Percentiles rank a stretch among this genome's conserved stretches.
phyloP scores from a whole-genome alignment of 306 rosid species.

The Acacia confusa region DNA sequence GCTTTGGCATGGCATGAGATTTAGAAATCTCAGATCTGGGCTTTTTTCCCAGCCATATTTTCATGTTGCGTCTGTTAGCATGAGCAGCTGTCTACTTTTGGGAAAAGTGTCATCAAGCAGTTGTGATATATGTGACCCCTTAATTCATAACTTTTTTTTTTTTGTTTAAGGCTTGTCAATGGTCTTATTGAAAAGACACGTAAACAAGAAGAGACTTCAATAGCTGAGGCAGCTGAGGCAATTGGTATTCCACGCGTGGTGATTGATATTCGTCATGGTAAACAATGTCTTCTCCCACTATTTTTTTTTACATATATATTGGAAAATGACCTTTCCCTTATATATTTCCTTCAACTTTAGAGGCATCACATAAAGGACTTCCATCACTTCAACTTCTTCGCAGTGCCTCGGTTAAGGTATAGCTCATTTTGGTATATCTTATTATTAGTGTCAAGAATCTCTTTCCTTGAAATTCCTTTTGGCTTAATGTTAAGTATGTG shows the following conservation, averaged over 20 bases:
- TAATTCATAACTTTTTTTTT: constrained; percentile 12
- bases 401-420: constrained; percentile 67
- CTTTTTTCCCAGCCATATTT: neutral
- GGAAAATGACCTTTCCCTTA: constrained; percentile 3
- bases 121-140: neutral
- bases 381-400: constrained; percentile 79
- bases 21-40: neutral
- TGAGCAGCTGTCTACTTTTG: neutral
- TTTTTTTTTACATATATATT: neutral
- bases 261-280: constrained; percentile 94
- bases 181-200: constrained; percentile 87
- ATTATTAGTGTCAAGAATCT: neutral
- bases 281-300: constrained; percentile 18
- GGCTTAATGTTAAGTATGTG: neutral
- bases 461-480: constrained; percentile 11
- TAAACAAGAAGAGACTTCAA: constrained; percentile 60
- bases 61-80: neutral
- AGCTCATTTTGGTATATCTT: constrained; percentile 25
- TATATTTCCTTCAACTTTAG: constrained; percentile 41
- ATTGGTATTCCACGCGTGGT: constrained; percentile 82
- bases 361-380: constrained; percentile 96
- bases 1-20: neutral
- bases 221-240: constrained; percentile 74
- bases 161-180: constrained; percentile 78
- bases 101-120: neutral